These are phyloP conservation scores for Amoeboaphelidium protococcarum DNA, from an alignment of 371 early-diverging fungal species.

Conservation along the genomic window DNA sequence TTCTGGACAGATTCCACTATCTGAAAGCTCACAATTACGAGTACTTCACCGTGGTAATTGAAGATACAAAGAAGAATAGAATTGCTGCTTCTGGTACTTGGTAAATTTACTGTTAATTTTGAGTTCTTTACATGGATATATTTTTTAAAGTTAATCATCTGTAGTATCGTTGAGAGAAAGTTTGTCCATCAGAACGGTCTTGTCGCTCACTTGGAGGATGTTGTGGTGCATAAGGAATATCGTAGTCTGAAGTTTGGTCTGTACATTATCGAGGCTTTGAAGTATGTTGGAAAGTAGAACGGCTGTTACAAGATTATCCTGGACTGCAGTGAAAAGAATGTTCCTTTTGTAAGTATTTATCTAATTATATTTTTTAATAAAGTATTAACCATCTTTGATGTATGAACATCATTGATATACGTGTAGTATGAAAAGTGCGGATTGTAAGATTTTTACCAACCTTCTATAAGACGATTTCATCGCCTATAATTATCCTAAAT, in stretches of 20 bases:
- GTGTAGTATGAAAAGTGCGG: neutral
- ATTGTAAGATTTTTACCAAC: too few species aligned
- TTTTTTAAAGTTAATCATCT: too few species aligned
- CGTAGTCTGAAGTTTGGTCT: conserved; percentile 58
- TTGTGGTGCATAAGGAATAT: conserved; percentile 73
- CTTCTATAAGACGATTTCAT: too few species aligned
- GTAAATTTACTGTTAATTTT: too few species aligned
- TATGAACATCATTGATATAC: too few species aligned
- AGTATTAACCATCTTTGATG: too few species aligned
- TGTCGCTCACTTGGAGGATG: conserved; percentile 42
- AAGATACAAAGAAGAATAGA: neutral
- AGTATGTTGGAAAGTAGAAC: conserved; percentile 18
- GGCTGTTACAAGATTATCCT: conserved; percentile 31
- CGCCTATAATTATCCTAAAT: too few species aligned
- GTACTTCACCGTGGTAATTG: neutral
- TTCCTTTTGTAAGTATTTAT: too few species aligned
- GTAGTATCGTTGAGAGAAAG: conserved; percentile 92
- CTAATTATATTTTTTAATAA: too few species aligned
- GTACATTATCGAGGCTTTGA: conserved; percentile 22
- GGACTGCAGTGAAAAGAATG: conserved; percentile 60
- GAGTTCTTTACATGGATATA: too few species aligned
- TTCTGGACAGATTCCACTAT: neutral
- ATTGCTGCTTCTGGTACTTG: conserved; percentile 62
- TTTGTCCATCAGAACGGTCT: conserved; percentile 64
- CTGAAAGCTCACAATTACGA: neutral